Conservation (phyloP, 768 basidiomycete genomes). For the Amanita rimosa region DNA sequence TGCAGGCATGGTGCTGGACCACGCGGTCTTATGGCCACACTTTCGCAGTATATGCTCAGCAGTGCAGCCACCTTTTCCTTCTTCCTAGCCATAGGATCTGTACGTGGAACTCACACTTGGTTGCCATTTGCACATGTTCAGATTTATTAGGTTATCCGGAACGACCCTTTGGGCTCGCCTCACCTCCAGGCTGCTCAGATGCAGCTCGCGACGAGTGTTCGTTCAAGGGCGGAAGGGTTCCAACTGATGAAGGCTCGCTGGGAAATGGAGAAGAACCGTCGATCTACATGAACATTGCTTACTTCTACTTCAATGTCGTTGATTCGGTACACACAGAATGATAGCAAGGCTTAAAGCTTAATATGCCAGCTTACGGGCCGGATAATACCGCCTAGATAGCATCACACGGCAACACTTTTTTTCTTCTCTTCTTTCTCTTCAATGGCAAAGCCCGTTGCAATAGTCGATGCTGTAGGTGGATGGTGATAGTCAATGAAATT, state of each 20-base stretch:
- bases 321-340: background rate
- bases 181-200: conserved; percentile 54
- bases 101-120: conserved; percentile 22
- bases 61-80: conserved; percentile 97
- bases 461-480: conserved; percentile 41
- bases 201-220: conserved; percentile 41
- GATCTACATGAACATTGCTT: conserved; percentile 5
- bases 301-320: background rate
- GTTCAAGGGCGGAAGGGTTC: conserved; percentile 57
- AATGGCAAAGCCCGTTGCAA: conserved; percentile 16
- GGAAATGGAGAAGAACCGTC: conserved; percentile 47
- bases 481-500: background rate
- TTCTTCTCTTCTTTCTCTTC: background rate
- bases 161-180: conserved; percentile 50
- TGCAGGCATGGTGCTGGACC: conserved; percentile 82
- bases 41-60: conserved; percentile 97
- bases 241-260: conserved; percentile 65
- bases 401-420: background rate
- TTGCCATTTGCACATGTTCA: conserved; percentile 3
- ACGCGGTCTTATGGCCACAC: conserved; percentile 78
- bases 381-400: background rate
- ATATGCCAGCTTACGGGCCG: background rate
- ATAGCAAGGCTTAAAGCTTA: too few species aligned
- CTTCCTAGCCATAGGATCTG: conserved; percentile 92
- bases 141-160: conserved; percentile 71